These are phyloP conservation scores for Xylogone sp. DNA, from an alignment of 2,329 filamentous ascomycete genomes.

Conservation along the genomic window DNA sequence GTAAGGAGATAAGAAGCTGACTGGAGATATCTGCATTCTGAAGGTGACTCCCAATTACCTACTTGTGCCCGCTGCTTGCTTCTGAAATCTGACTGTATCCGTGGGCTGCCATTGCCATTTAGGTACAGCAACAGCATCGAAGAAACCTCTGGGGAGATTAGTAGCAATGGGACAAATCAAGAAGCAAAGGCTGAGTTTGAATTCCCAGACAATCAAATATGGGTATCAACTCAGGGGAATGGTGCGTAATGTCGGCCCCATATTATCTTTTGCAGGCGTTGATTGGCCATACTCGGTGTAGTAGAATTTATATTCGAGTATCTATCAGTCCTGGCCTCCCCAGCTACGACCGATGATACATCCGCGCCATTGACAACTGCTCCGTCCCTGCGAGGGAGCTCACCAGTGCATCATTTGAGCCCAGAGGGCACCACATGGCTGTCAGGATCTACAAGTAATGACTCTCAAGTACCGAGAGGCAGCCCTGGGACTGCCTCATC, in stretches of 20 bases:
- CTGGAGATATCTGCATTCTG: background rate
- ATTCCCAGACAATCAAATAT: background rate
- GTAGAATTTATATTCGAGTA: background rate
- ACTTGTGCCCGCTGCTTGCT: background rate
- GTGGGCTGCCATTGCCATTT: background rate
- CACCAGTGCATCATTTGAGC: background rate
- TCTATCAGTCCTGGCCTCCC: background rate
- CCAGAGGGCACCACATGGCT: background rate
- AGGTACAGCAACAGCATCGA: background rate
- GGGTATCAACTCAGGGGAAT: background rate
- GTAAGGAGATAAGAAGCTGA: background rate
- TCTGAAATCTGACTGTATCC: background rate
- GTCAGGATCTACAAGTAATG: background rate
- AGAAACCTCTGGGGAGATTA: background rate
- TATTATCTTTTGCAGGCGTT: background rate
- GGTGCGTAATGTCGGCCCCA: background rate
- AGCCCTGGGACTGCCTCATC: background rate
- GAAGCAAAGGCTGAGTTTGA: background rate
- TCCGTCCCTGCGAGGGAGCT: background rate
- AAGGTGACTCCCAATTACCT: background rate
- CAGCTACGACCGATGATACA: background rate
- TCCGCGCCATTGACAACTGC: background rate
- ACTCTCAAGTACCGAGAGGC: background rate
- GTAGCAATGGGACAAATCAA: background rate
- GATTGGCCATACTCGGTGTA: background rate